A percentile compares a stretch with the other conserved stretches of the same genome.
phyloP scores from a whole-genome alignment of 768 basidiomycete genomes.

The Leccinum barrowsii region DNA sequence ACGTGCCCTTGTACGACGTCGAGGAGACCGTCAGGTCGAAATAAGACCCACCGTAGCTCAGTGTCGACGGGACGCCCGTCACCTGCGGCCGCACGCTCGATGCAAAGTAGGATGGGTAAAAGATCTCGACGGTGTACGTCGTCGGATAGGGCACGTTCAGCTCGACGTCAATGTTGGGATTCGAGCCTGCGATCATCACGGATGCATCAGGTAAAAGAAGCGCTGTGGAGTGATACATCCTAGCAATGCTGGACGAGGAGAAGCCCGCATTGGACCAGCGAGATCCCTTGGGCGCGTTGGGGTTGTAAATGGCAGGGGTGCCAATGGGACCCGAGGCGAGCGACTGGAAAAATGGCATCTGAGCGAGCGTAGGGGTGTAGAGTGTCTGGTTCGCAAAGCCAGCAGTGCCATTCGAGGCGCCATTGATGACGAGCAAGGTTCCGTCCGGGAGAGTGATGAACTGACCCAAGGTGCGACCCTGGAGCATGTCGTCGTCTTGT shows the following conservation, averaged over 20 bases:
- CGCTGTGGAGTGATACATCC: slow-evolving; percentile 90
- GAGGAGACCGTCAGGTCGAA: slow-evolving; percentile 76
- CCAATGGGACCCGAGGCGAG: slow-evolving; percentile 78
- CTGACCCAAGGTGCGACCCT: slow-evolving; percentile 86
- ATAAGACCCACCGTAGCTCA: slow-evolving; percentile 78
- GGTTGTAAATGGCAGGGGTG: slow-evolving; percentile 82
- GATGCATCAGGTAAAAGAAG: slow-evolving; percentile 87
- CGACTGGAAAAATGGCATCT: slow-evolving; percentile 71
- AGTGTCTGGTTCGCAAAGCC: slow-evolving; percentile 69
- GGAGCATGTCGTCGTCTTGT: slow-evolving; percentile 72
- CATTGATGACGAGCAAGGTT: slow-evolving; percentile 78
- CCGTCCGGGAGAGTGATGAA: slow-evolving; percentile 82
- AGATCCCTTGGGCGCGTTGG: slow-evolving; percentile 62
- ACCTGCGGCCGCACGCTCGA: slow-evolving; percentile 66
- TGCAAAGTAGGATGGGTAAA: slow-evolving; percentile 89
- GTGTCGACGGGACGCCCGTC: slow-evolving; percentile 61
- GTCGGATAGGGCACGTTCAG: slow-evolving; percentile 62
- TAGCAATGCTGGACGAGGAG: slow-evolving; percentile 57
- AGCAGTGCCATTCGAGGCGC: slow-evolving; percentile 82
- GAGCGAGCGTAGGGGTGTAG: slow-evolving; percentile 33
- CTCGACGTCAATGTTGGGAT: slow-evolving; percentile 87
- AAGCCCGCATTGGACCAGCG: slow-evolving; percentile 74
- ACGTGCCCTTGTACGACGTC: slow-evolving; percentile 57
- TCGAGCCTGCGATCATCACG: slow-evolving; percentile 87
- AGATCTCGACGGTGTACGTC: slow-evolving; percentile 78